Evolutionary conservation across 2,329 filamentous ascomycete genomes (phyloP).

Genomic region (Ustilaginoidea virens): DNA sequence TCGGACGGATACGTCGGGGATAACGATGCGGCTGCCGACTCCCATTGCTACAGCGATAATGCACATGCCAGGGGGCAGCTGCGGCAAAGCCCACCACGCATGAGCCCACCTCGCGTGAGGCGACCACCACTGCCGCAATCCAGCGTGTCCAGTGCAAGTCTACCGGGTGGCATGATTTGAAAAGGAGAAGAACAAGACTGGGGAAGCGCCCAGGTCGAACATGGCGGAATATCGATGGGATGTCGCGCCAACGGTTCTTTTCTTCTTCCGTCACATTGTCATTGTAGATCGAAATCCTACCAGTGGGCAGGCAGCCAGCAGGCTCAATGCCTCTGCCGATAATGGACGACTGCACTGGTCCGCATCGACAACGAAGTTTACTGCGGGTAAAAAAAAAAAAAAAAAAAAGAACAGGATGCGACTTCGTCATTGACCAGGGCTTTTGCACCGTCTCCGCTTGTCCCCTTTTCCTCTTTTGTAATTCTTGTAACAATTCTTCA

Average conservation of each 20-base stretch:
- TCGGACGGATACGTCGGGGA: constrained; percentile 2
- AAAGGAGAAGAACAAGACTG: background rate
- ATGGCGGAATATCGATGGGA: no score
- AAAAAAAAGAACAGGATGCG: no score
- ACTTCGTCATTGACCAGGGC: no score
- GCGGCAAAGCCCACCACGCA: constrained; percentile 2
- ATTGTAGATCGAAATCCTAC: no score
- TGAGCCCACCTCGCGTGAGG: background rate
- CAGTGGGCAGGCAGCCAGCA: no score
- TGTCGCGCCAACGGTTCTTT: no score
- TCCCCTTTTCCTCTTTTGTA: constrained; percentile 2
- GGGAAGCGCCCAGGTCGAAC: background rate
- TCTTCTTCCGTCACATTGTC: no score
- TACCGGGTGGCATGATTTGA: constrained; percentile 32
- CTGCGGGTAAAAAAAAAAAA: no score
- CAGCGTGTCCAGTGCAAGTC: constrained; percentile 14
- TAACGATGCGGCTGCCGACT: background rate
- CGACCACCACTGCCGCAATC: constrained; percentile 5
- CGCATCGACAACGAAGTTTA: no score
- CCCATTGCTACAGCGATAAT: constrained; percentile 1
- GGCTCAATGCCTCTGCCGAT: no score
- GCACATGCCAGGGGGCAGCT: constrained; percentile 1
- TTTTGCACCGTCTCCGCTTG: no score
- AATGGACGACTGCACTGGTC: no score
- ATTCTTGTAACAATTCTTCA: constrained; percentile 4